These are phyloP conservation scores for Yamadazyma atlantica DNA, from an alignment of 1,139 yeast genomes.

Conservation along the genomic window DNA sequence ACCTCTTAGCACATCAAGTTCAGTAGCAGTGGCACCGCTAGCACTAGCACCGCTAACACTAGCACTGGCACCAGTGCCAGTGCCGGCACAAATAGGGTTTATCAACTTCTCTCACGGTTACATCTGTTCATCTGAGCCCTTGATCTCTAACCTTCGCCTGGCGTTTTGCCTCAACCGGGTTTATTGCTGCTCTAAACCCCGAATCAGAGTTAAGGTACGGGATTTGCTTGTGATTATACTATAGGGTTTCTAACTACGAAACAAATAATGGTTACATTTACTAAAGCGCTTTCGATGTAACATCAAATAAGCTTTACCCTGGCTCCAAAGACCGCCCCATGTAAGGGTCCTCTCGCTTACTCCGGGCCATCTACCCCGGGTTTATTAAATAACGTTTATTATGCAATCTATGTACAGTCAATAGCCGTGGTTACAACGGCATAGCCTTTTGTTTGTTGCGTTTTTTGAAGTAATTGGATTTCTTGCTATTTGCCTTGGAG, in stretches of 20 bases:
- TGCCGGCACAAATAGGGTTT: no score
- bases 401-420: neutral
- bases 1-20: no score
- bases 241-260: neutral
- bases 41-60: no score
- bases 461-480: conserved; percentile 6
- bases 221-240: neutral
- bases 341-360: neutral
- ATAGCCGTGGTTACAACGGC: conserved; percentile 4
- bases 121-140: no score
- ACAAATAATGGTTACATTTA: neutral
- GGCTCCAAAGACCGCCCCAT: no score
- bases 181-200: neutral
- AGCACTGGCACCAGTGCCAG: no score
- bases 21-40: no score
- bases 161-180: neutral
- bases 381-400: neutral
- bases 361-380: neutral
- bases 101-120: no score
- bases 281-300: no score
- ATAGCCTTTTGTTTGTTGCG: conserved; percentile 7
- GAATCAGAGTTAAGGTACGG: neutral
- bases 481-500: conserved; percentile 2
- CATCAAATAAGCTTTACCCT: no score
- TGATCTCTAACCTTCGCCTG: no score